phyloP scores from a whole-genome alignment of 148 eudicot genomes.

The Diospyros lotus region DNA sequence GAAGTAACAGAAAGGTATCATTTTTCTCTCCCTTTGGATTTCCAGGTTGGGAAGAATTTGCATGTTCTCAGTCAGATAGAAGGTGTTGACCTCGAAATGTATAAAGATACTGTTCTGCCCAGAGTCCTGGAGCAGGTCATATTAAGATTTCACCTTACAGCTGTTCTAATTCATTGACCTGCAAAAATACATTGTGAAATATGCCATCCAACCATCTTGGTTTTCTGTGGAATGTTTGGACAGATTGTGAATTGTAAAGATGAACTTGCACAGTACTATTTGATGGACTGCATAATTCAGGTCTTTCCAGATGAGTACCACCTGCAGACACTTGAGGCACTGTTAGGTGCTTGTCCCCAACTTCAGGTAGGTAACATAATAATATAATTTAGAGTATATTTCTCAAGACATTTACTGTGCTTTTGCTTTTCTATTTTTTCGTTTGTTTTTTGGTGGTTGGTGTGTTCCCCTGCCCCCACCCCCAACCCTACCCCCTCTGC shows the following conservation, averaged over 20 bases:
- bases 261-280: slow-evolving; percentile 86
- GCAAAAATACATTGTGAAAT: not conserved
- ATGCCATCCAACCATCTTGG: not conserved
- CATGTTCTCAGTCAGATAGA: slow-evolving; percentile 99
- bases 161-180: not conserved
- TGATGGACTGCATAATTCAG: slow-evolving; percentile 98
- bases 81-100: slow-evolving; percentile 90
- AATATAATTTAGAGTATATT: not conserved
- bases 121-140: slow-evolving; percentile 92
- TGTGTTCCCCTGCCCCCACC: too few species aligned
- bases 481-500: not conserved
- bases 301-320: slow-evolving; percentile 99
- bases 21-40: slow-evolving; percentile 21
- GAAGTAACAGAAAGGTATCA: slow-evolving; percentile 11
- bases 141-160: slow-evolving; percentile 11
- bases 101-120: slow-evolving; percentile 87
- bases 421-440: too few species aligned
- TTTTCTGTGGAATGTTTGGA: slow-evolving; percentile 2
- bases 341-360: slow-evolving; percentile 92
- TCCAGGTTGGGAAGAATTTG: slow-evolving; percentile 94
- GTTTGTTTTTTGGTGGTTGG: too few species aligned
- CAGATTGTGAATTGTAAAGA: slow-evolving; percentile 96
- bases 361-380: slow-evolving; percentile 61
- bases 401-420: not conserved
- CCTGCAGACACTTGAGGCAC: slow-evolving; percentile 86